These are phyloP conservation scores for Diospyros kaki DNA, from an alignment of 148 eudicot species.

Conservation along the genomic window DNA sequence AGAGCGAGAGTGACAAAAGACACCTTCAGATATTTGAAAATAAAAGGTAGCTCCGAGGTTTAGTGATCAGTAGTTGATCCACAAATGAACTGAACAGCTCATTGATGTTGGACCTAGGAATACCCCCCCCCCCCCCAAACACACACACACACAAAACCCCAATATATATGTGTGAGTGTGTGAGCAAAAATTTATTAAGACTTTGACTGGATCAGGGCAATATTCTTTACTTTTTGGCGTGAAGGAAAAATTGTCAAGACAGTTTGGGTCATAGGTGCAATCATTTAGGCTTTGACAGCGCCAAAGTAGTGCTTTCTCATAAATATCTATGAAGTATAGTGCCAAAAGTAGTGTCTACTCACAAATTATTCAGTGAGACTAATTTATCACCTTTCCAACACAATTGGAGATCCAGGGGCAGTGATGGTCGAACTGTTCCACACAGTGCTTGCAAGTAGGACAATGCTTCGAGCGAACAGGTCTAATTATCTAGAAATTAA, in stretches of 20 bases:
- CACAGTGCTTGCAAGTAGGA: conserved; percentile 74
- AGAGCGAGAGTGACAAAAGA: neutral
- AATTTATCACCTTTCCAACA: conserved; percentile 76
- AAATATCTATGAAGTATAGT: neutral
- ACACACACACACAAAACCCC: too few relatives aligned
- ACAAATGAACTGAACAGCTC: neutral
- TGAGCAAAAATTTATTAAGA: too few relatives aligned
- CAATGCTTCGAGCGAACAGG: conserved; percentile 85
- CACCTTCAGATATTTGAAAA: neutral
- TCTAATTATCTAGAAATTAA: conserved; percentile 51
- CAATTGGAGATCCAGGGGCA: conserved; percentile 99
- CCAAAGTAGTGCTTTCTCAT: too few relatives aligned
- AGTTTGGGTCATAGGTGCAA: too few relatives aligned
- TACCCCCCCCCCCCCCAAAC: too few relatives aligned
- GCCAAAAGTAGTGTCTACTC: neutral
- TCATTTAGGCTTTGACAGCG: too few relatives aligned
- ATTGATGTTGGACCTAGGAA: too few relatives aligned
- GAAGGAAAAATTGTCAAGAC: too few relatives aligned
- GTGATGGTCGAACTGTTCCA: conserved; percentile 71
- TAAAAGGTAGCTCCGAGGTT: neutral
- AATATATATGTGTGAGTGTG: too few relatives aligned
- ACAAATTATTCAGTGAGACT: neutral
- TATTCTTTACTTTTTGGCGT: too few relatives aligned
- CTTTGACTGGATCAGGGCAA: too few relatives aligned
- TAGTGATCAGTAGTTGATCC: neutral